Conservation (phyloP, 306 rosid species). For the Quercus engelmannii region DNA sequence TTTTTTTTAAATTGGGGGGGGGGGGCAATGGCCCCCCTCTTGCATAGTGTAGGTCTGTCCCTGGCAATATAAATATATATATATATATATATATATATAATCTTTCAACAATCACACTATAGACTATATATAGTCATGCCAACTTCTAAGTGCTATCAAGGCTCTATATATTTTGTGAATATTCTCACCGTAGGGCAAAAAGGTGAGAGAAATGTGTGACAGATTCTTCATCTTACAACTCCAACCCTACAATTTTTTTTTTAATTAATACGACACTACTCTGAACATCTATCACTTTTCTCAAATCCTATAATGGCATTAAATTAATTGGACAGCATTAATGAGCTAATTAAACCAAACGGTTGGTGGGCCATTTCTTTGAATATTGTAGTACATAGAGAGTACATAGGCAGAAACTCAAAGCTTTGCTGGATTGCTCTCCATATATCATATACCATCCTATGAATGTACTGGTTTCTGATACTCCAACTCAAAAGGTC, state of each 20-base stretch:
- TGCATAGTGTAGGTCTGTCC: too few relatives aligned
- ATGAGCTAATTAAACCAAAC: conserved; percentile 18
- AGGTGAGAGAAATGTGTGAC: conserved; percentile 15
- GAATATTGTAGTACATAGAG: conserved; percentile 13
- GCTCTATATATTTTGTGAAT: conserved; percentile 32
- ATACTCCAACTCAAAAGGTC: conserved; percentile 35
- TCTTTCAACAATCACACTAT: conserved; percentile 13
- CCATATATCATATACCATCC: not conserved
- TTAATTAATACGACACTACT: conserved; percentile 7
- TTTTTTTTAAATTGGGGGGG: too few relatives aligned
- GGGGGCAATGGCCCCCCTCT: too few relatives aligned
- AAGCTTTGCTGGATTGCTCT: conserved; percentile 23
- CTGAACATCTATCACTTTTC: conserved; percentile 25
- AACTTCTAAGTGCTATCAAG: conserved; percentile 24
- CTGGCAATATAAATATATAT: too few relatives aligned
- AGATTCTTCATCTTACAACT: conserved; percentile 29
- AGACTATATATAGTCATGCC: not conserved
- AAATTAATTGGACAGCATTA: conserved; percentile 3
- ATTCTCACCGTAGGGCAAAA: conserved; percentile 34
- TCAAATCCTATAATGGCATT: not conserved
- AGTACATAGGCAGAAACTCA: too few relatives aligned
- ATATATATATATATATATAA: not conserved
- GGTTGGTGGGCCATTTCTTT: conserved; percentile 23
- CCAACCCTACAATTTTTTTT: not conserved
- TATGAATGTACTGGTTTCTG: conserved; percentile 22